Percentiles rank a stretch among this genome's conserved stretches.
Evolutionary conservation across 768 basidiomycete genomes (phyloP).

Genomic region (Macrolepiota albuminosa): DNA sequence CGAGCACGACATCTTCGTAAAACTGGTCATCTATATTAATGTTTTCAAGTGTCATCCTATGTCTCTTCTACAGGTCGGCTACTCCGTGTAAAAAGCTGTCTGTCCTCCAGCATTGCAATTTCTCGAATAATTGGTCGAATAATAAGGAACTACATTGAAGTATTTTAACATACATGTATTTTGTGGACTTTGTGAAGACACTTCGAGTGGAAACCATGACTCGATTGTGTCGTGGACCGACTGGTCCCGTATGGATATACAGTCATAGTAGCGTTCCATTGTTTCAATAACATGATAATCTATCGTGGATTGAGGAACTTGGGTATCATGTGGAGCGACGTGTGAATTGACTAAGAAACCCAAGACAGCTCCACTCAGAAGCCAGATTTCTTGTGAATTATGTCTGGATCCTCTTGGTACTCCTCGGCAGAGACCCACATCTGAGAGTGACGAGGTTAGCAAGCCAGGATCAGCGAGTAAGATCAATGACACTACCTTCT

Average conservation of each 20-base stretch:
- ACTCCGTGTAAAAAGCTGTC: neutral
- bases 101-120: neutral
- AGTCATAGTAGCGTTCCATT: neutral
- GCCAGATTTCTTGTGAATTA: conserved; percentile 94
- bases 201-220: neutral
- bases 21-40: neutral
- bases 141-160: no score
- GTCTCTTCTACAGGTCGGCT: no score
- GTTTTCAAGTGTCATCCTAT: neutral
- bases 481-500: conserved; percentile 70
- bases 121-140: no score
- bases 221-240: neutral
- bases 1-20: neutral
- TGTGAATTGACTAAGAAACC: conserved; percentile 12
- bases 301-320: conserved; percentile 7
- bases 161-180: no score
- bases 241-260: no score
- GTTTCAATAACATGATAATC: neutral
- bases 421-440: conserved; percentile 99
- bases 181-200: no score
- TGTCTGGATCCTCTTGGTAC: conserved; percentile 98
- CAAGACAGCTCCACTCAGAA: conserved; percentile 42
- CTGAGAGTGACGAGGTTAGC: conserved; percentile 32
- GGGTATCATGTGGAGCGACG: conserved; percentile 24
- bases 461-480: conserved; percentile 8